Evolutionary conservation across 352 stramenopile genomes (phyloP), one percentile per base, ranked within the genome.

Genomic region (Paralagenidium karlingii): DNA sequence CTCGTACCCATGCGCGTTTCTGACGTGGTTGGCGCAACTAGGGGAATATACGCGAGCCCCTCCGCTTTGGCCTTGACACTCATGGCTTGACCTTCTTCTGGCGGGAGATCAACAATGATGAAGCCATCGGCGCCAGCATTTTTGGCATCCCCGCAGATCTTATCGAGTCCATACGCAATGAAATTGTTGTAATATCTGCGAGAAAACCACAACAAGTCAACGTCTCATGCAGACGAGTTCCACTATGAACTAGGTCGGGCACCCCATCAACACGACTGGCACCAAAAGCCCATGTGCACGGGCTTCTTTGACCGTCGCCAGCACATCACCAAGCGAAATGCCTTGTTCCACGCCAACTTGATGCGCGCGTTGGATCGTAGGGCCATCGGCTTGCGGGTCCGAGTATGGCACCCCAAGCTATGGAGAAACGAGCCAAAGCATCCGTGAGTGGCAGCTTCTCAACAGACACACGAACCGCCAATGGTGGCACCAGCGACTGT

Each of bases 161-260:
- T 86, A 29, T 94, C 77, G 40, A 97, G 75, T 10, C 94, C 94
- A 56, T 97, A 98, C 58, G 97, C 88, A 43, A 97, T 56, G 47
- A 99, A 96, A 40, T 96, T 97, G 70, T 99, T 99, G 74, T 96
- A 98, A 75, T 99, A 91, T 31, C n/a, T n/a, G n/a, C n/a, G n/a
- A n/a, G n/a, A n/a, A n/a, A n/a, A n/a, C n/a, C n/a, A n/a, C 40
- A 40, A 25, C 22, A 18, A 15, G 22, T 40, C n/a, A n/a, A n/a
- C 24, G 10, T 8, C 15, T 30, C 20, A 16, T 1, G 29, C 12
- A 16, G 15, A 8, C n/a, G 10, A 41, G 12, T 10, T 41, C 36
- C 12, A 1, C 9, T 9, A 3, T 18, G 24, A 25, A n/a, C 2
- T 20, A n/a, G 15, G 16, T 46, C 95, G 30, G n/a, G n/a, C n/a